Base-by-base conservation (phyloP, 805 yeast species). In the Nakazawaea holstii region DNA sequence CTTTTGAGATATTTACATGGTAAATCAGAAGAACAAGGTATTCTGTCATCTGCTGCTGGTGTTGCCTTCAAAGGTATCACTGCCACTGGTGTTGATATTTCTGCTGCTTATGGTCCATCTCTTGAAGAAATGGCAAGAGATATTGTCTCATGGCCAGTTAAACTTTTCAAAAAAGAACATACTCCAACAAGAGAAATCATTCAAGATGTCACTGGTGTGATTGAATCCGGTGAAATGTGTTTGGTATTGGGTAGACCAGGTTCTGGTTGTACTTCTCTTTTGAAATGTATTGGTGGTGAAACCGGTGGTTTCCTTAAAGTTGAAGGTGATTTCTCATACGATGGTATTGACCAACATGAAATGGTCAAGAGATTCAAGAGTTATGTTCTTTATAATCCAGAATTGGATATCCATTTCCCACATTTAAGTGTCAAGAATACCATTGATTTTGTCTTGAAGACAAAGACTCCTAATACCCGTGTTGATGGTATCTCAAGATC, bases 401-500 rank as follows among this genome's bases (percentile, higher is more conserved):
- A 77, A 62, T 66, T 81, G 49, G 94, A 85, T 59, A 76, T 75
- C 50, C 94, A 85, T 62, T 83, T 84, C 67, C 92, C 94, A 9
- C 82, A 82, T 53, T 68, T 85, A 53, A 84, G 89, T 1, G 92
- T 85, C 33, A 79, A 81, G 46, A 83, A 85, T 60, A 86, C 94
- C 9, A 67, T 86, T 49, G 70, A 72, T 50, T 86, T 85, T 60
- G 91, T 91, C 3, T 44, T 74, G 83, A 59, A 79, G 83, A 59
- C 24, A 20, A 20, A 20, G 24, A 82, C 87, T 6, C 92, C 94
- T 5, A 64, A 70, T 11, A 65, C 65, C 26, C 71, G 87, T 50
- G 64, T 79, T 17, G 72, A 78, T 48, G 71, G 71, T 35, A 60
- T 73, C 8, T 56, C 77, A 4, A 69, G 78, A 52, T 56, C 64